Evolutionary conservation across 2,329 filamentous ascomycete species (phyloP).

Genomic region (Trichophyton equinum): DNA sequence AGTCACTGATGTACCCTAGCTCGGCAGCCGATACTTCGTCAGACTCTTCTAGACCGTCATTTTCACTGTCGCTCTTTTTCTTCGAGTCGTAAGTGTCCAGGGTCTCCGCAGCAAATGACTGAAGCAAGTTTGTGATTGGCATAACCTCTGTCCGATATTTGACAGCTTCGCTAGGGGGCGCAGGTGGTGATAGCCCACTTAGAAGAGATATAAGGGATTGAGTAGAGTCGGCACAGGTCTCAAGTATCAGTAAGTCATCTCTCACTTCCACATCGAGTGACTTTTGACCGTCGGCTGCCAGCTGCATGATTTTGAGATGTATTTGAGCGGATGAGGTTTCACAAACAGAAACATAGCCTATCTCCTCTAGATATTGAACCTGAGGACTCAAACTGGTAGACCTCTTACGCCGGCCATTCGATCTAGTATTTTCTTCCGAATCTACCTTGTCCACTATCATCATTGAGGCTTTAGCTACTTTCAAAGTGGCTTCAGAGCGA

Average conservation of each 20-base stretch:
- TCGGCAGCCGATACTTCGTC: constrained; percentile 29
- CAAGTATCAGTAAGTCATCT: constrained; percentile 77
- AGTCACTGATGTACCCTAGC: constrained; percentile 43
- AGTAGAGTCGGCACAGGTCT: constrained; percentile 93
- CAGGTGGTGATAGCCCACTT: constrained; percentile 70
- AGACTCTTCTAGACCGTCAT: constrained; percentile 28
- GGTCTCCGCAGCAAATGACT: constrained; percentile 70
- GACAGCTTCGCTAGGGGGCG: constrained; percentile 64
- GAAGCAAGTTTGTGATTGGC: constrained; percentile 74
- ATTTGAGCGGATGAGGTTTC: constrained; percentile 73
- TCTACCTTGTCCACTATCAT: constrained; percentile 67
- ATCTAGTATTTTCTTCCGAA: constrained; percentile 31
- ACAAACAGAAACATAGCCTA: constrained; percentile 75
- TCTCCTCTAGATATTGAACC: constrained; percentile 40
- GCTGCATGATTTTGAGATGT: constrained; percentile 47
- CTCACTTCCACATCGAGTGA: constrained; percentile 67
- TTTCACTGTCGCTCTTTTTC: not conserved
- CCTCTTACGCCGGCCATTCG: constrained; percentile 19
- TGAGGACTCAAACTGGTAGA: constrained; percentile 30
- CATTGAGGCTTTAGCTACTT: constrained; percentile 68
- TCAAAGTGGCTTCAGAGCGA: constrained; percentile 50
- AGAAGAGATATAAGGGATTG: constrained; percentile 74
- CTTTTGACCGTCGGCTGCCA: constrained; percentile 47
- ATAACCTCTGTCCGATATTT: constrained; percentile 82
- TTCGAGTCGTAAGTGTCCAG: constrained; percentile 10